These are phyloP conservation scores for Flaveria floridana DNA, from an alignment of 140 eudicot genomes.

Conservation along the genomic window DNA sequence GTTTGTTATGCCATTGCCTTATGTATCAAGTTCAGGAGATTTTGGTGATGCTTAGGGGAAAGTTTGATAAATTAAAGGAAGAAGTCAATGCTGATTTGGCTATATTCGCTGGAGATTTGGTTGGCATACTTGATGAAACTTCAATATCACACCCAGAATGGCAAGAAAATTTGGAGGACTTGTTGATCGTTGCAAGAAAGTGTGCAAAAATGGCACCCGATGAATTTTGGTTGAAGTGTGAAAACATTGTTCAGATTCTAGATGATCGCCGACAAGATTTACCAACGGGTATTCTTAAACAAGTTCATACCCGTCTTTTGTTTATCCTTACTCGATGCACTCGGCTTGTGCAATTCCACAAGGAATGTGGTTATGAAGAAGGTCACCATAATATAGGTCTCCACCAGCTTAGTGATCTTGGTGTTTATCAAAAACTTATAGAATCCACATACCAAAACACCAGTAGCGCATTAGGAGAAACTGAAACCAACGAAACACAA, in stretches of 20 bases:
- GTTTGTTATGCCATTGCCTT: constrained; percentile 30
- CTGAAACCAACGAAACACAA: constrained; percentile 38
- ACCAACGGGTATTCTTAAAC: constrained; percentile 81
- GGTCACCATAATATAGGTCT: constrained; percentile 57
- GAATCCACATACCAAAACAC: constrained; percentile 41
- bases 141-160: constrained; percentile 71
- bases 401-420: constrained; percentile 86
- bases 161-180: constrained; percentile 74
- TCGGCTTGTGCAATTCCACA: constrained; percentile 92
- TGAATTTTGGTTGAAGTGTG: constrained; percentile 91
- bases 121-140: constrained; percentile 64
- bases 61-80: constrained; percentile 78
- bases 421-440: constrained; percentile 57
- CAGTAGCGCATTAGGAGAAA: constrained; percentile 37
- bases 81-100: constrained; percentile 82
- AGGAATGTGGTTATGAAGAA: constrained; percentile 91
- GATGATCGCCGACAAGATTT: constrained; percentile 96
- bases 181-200: constrained; percentile 65
- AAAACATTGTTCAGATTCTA: constrained; percentile 75
- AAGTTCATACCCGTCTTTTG: constrained; percentile 81
- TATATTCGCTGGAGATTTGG: constrained; percentile 85
- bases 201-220: constrained; percentile 83
- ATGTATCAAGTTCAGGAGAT: constrained; percentile 64
- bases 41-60: constrained; percentile 79
- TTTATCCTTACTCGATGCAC: constrained; percentile 95